Evolutionary conservation across 1,284 basidiomycete species (phyloP).

Genomic region (Vanrija sp.): DNA sequence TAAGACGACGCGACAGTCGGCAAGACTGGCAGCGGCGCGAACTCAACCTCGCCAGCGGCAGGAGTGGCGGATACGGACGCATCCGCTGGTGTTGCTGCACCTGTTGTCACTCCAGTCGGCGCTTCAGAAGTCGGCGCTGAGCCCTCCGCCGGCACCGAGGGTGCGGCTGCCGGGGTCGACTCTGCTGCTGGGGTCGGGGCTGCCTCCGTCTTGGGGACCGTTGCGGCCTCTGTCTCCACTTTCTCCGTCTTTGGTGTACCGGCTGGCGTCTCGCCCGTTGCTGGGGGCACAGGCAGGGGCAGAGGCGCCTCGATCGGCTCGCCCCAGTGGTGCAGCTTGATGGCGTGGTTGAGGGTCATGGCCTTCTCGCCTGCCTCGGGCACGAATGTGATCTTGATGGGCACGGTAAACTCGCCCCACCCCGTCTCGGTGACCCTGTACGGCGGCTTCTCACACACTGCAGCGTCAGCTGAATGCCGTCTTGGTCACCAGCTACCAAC

Average conservation of each 20-base stretch:
- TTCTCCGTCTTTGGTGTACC: not conserved
- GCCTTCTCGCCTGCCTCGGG: conserved; percentile 89
- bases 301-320: conserved; percentile 47
- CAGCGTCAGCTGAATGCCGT: not conserved
- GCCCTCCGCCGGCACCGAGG: conserved; percentile 1
- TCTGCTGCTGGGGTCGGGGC: conserved; percentile 5
- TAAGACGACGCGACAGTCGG: conserved; percentile 24
- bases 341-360: conserved; percentile 78
- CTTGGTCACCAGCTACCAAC: conserved; percentile 63
- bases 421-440: conserved; percentile 96
- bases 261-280: conserved; percentile 26
- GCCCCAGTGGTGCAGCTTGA: conserved; percentile 96
- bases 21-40: not conserved
- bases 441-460: conserved; percentile 87
- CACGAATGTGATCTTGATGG: conserved; percentile 90
- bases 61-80: not conserved
- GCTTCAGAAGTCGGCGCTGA: conserved; percentile 8
- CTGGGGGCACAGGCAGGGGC: conserved; percentile 55
- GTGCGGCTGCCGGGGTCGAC: conserved; percentile 4
- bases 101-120: conserved; percentile 1
- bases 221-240: conserved; percentile 3
- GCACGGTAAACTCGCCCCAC: conserved; percentile 98
- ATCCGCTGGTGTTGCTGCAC: not conserved
- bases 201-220: conserved; percentile 2
- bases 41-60: not conserved